A percentile compares a stretch with the other conserved stretches of the same genome.
Evolutionary conservation across 2,329 filamentous ascomycete species (phyloP).

Genomic region (Verticillium zaregamsianum): DNA sequence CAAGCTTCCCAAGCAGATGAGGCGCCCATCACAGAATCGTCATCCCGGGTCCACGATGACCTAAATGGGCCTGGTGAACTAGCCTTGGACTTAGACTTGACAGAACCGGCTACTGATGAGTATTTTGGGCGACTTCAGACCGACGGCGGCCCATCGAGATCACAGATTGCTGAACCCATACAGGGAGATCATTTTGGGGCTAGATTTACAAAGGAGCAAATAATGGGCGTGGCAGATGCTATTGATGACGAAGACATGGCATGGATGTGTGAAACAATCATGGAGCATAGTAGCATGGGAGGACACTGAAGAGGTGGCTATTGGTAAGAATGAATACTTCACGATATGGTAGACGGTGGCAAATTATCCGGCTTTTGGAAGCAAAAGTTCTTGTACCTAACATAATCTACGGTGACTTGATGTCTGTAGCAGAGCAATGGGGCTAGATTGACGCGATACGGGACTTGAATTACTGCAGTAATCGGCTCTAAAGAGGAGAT

Average conservation of each 20-base stretch:
- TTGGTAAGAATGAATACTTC: background rate
- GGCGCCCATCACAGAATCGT: background rate
- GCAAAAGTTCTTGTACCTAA: too few species aligned
- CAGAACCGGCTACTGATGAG: conserved; percentile 14
- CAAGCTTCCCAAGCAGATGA: background rate
- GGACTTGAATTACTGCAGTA: too few species aligned
- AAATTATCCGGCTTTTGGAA: too few species aligned
- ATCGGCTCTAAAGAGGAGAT: background rate
- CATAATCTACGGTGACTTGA: too few species aligned
- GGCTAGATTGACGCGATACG: too few species aligned
- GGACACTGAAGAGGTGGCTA: background rate
- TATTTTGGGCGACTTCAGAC: background rate
- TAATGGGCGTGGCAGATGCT: conserved; percentile 42
- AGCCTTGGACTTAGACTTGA: background rate
- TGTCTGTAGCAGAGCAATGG: too few species aligned
- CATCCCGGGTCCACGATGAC: background rate
- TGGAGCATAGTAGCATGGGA: conserved; percentile 38
- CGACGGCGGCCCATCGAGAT: background rate
- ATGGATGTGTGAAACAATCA: conserved; percentile 41
- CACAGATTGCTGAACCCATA: background rate
- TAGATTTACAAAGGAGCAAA: conserved; percentile 38
- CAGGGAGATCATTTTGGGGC: conserved; percentile 17
- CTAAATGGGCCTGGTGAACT: background rate
- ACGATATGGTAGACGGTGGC: background rate
- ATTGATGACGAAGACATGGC: conserved; percentile 39